These are phyloP conservation scores for Penicillium sp. DNA, from an alignment of 2,329 filamentous ascomycete species.

Conservation along the genomic window DNA sequence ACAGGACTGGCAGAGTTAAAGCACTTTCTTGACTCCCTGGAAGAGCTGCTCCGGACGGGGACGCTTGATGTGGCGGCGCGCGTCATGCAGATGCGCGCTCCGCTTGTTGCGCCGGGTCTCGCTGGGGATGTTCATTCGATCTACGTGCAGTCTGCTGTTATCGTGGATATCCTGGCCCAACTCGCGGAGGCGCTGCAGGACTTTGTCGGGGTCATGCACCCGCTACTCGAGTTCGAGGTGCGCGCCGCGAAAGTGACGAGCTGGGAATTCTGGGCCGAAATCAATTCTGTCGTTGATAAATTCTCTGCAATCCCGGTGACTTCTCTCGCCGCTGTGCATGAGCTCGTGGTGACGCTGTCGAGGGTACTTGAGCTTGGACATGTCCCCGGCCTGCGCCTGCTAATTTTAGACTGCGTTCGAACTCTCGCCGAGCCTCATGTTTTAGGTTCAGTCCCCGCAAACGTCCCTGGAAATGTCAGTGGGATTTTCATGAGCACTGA, in stretches of 20 bases:
- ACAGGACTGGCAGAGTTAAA: background rate
- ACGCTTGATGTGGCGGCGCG: background rate
- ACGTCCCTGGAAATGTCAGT: background rate
- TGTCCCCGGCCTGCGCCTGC: background rate
- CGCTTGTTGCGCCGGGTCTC: background rate
- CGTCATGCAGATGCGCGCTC: background rate
- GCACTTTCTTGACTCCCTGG: background rate
- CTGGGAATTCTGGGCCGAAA: background rate
- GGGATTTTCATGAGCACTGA: background rate
- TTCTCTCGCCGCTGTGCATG: background rate
- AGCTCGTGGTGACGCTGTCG: background rate
- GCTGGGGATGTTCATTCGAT: background rate
- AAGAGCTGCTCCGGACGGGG: background rate
- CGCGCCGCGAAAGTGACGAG: background rate
- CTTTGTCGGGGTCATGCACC: background rate
- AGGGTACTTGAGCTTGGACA: background rate
- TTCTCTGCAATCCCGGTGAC: background rate
- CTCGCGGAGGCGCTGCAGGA: background rate
- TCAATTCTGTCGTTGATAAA: background rate
- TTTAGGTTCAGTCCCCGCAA: background rate
- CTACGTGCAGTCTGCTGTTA: background rate
- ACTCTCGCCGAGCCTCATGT: background rate
- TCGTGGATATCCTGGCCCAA: background rate
- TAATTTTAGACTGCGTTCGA: background rate
- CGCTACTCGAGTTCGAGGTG: background rate